Base-by-base conservation (phyloP, 73 alveolate species). In the Paramecium sonneborni region DNA sequence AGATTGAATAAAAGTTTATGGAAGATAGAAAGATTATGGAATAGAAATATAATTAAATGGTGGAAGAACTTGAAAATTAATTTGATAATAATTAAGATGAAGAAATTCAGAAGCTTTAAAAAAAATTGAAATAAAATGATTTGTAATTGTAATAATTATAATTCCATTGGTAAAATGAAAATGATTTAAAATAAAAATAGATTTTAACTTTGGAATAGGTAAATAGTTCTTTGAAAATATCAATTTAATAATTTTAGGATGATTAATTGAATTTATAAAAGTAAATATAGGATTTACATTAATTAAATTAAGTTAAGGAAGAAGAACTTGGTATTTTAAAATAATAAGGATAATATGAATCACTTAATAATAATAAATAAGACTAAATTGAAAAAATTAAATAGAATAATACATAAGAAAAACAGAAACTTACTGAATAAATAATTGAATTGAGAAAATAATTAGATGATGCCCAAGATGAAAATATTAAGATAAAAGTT, bases 151-250 rank as follows among this genome's bases (percentile, higher is more conserved):
- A 68, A 18, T 68, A 68, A 68, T 18, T 68, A 24, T 68, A 68
- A 68, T 68, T 18, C 7, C 85, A 68, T 28, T 68, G 85, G 85
- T 24, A 68, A 28, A 68, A 23, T 68, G 85, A 68, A 24, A 68
- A 68, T 68, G 85, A 68, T 18, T 7, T 68, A 12, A 68, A 68
- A 28, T 28, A 68, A 68, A 68, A 28, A 24, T 68, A 68, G 23
- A 9, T 68, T 7, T 7, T 18, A 6, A 10, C 41, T 23, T 8
- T 68, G 6, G 85, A 68, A 8, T 7, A 24, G 24, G 24, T 68
- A 7, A 68, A 68, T 28, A 68, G 23, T 10, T 10, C 12, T 18
- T 46, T 68, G 6, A 68, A 23, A 68, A 12, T 23, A 6, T 68
- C 12, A 20, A 6, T 68, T 7, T 9, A 5, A 5, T 18, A 68